Evolutionary conservation across 2,329 filamentous ascomycete genomes (phyloP), one percentile per base, ranked within the genome.

Genomic region (Monascus ruber): DNA sequence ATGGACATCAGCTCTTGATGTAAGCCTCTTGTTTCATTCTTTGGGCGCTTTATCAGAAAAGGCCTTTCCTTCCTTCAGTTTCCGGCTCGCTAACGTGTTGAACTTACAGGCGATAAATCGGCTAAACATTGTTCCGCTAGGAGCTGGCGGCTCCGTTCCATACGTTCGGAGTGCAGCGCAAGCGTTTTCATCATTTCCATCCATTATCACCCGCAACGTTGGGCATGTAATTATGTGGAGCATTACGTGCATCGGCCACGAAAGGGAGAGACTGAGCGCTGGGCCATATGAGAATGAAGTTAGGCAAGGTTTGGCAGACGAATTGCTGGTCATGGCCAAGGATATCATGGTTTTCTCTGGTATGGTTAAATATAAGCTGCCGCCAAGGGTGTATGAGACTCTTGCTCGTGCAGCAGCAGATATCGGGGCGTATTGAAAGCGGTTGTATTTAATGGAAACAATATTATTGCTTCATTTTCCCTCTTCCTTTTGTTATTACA

Each of bases 341-440:
- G 89, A 96, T 63, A 65, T 95, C 53, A 94, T 91, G 69, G 83
- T 91, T 9, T 96, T 94, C 69, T 89, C 87, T 10, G 89, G 87
- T 41, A 79, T 94, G 72, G 78, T 96, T 56, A 80, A 85, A 56
- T 96, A 94, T 65, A 80, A 91, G 55, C 75, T 96, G 66, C 85
- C 86, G 37, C 83, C 85, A 31, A 76, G 84, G 54, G 73, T 96
- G 40, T 89, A 93, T 64, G 89, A 95, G 69, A 84, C 83, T 46
- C 68, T 96, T 55, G 88, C 87, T 36, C 77, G 81, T 56, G 86
- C 85, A 32, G 85, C 83, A 36, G 80, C 81, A 34, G 83, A 87
- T 53, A 67, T 67, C 44, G 65, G 65, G 26, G 62, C 60, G 17
- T 64, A 63, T 44, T 67, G 42, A 41, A 25, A n/a, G 7, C 11